Evolutionary conservation across 2,329 filamentous ascomycete genomes (phyloP).

Genomic region (Aspergillus awamori): DNA sequence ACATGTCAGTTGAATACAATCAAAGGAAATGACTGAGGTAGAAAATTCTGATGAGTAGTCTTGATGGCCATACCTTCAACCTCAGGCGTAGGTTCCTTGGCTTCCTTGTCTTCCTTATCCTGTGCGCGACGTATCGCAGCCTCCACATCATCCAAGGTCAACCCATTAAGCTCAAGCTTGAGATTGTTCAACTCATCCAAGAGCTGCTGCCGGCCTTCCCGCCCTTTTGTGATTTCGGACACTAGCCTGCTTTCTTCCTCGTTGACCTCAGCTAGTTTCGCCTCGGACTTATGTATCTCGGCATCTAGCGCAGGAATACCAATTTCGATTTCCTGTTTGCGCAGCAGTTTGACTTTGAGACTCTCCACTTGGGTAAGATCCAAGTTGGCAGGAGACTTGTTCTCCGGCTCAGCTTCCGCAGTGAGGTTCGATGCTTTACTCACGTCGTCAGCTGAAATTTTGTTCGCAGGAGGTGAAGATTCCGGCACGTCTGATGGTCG

Average conservation of each 20-base stretch:
- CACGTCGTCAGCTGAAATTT: slow-evolving; percentile 16
- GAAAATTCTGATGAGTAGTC: slow-evolving; percentile 19
- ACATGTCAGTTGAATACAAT: background rate
- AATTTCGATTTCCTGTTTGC: slow-evolving; percentile 54
- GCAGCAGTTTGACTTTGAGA: slow-evolving; percentile 42
- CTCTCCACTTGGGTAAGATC: slow-evolving; percentile 31
- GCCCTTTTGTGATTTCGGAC: slow-evolving; percentile 50
- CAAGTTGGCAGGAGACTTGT: slow-evolving; percentile 14
- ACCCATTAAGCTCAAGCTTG: slow-evolving; percentile 51
- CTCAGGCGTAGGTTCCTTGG: slow-evolving; percentile 18
- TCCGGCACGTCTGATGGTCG: slow-evolving; percentile 27
- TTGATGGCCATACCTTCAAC: slow-evolving; percentile 17
- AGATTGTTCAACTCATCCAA: slow-evolving; percentile 53
- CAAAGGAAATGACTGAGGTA: background rate
- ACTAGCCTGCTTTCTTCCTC: slow-evolving; percentile 45
- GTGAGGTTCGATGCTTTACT: background rate
- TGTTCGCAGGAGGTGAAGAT: slow-evolving; percentile 23
- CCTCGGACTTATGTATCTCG: slow-evolving; percentile 45
- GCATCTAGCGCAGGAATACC: slow-evolving; percentile 51
- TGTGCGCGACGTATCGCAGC: slow-evolving; percentile 33
- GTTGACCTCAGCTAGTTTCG: slow-evolving; percentile 34
- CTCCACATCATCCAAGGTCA: slow-evolving; percentile 49
- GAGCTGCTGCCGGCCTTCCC: slow-evolving; percentile 47
- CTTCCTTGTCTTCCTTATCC: background rate
- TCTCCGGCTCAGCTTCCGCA: background rate